A percentile compares a stretch with the other conserved stretches of the same genome.
Conservation (phyloP, 2,329 filamentous ascomycete species). For the Orbilia quercus region DNA sequence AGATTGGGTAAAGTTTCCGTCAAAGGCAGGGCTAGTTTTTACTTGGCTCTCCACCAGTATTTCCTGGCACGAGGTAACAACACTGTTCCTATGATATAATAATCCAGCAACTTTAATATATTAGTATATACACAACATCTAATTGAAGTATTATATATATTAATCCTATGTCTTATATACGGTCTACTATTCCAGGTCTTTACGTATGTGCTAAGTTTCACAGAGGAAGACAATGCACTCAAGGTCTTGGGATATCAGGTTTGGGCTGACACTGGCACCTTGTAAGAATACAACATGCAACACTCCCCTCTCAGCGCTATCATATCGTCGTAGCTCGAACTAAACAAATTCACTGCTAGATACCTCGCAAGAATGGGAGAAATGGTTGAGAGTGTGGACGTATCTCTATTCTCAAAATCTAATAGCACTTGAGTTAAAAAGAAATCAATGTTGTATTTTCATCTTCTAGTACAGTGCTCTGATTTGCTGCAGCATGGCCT, state of each 20-base stretch:
- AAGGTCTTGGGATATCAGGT: slow-evolving; percentile 62
- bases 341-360: slow-evolving; percentile 2
- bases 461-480: neutral
- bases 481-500: neutral
- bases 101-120: too few species aligned
- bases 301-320: neutral
- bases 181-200: slow-evolving; percentile 60
- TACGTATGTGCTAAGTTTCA: slow-evolving; percentile 62
- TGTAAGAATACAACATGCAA: slow-evolving; percentile 57
- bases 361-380: slow-evolving; percentile 34
- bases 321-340: too few species aligned
- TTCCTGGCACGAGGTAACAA: slow-evolving; percentile 61
- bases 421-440: too few species aligned
- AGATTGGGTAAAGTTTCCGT: slow-evolving; percentile 60
- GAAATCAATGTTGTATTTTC: too few species aligned
- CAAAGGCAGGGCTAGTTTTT: slow-evolving; percentile 61
- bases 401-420: too few species aligned
- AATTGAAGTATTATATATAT: too few species aligned
- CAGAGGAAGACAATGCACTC: slow-evolving; percentile 39
- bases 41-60: slow-evolving; percentile 62
- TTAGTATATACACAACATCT: too few species aligned
- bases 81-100: too few species aligned
- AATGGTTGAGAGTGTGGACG: slow-evolving; percentile 10
- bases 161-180: too few species aligned
- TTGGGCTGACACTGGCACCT: slow-evolving; percentile 64